phyloP scores from a whole-genome alignment of 768 basidiomycete species.

The Tephrocybe sp. region DNA sequence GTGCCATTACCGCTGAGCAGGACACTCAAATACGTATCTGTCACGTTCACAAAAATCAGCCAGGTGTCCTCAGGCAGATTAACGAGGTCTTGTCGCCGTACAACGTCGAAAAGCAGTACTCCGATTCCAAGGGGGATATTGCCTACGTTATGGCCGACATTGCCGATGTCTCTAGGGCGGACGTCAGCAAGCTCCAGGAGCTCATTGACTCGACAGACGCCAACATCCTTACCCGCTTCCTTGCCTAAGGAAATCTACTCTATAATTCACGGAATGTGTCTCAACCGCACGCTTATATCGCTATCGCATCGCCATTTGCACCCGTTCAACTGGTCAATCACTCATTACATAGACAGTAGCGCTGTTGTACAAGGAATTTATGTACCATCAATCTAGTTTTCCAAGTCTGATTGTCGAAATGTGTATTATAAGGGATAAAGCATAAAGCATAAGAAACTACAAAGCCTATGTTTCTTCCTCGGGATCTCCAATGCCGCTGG shows the following conservation, averaged over 20 bases:
- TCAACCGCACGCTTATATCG: constrained; percentile 19
- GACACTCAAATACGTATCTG: constrained; percentile 84
- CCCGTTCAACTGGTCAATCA: constrained; percentile 53
- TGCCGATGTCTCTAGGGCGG: constrained; percentile 79
- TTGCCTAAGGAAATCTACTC: constrained; percentile 44
- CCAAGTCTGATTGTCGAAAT: constrained; percentile 11
- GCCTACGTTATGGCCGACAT: constrained; percentile 99
- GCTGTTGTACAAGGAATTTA: constrained; percentile 22
- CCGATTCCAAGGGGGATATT: constrained; percentile 92
- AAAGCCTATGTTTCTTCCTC: constrained; percentile 80
- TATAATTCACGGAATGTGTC: no score
- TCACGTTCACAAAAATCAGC: constrained; percentile 93
- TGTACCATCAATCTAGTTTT: constrained; percentile 22
- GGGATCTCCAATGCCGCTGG: constrained; percentile 91
- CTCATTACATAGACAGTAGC: constrained; percentile 22
- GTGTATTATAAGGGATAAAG: not conserved
- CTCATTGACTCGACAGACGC: constrained; percentile 76
- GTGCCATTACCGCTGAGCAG: constrained; percentile 86
- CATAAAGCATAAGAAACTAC: not conserved
- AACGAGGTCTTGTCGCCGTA: constrained; percentile 93
- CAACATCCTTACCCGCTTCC: constrained; percentile 88
- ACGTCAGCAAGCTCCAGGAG: constrained; percentile 77
- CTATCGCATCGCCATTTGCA: constrained; percentile 21
- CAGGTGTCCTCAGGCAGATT: constrained; percentile 92
- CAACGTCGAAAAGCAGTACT: constrained; percentile 99